Base-by-base conservation (phyloP, 345 rosid genomes). In the Balakata baccata region DNA sequence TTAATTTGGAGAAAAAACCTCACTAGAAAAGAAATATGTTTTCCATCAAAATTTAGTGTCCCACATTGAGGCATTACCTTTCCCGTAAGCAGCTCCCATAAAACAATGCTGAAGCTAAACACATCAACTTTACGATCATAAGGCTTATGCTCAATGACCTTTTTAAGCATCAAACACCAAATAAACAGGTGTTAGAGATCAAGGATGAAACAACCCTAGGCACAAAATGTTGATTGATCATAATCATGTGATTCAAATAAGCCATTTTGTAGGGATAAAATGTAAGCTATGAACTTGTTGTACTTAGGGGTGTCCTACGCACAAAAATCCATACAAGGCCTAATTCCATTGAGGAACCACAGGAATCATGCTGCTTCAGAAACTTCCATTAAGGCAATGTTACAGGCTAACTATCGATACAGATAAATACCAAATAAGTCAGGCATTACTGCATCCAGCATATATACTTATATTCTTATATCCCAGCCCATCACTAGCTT, bases 81-180 rank as follows among this genome's bases (percentile, higher is more conserved):
- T 78, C 89, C 89, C 0, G 88, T 86, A 65, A 87, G 86, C 79
- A 89, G 73, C 82, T 89, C 93, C 93, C 93, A 89, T 7, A 89
- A 82, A 75, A 89, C 80, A 58, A 89, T 50, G 54, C 88, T 87
- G 43, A 86, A 89, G 81, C 93, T 87, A 82, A 86, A 87, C 70
- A 89, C 86, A 77, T 87, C 93, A 9, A 85, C 91, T 81, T 84
- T 89, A 68, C 81, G 88, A 84, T 85, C 76, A 56, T 89, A 89
- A 13, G 87, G 87, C 77, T 77, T 82, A 69, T 89, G 93, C 73
- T 81, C 91, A 76, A 89, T 86, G 69, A 89, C 93, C 93, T 89
- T 87, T 46, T 60, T 72, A 78, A 16, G 74, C 17, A 75, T 25
- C 74, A 74, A 71, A 64, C 56, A 81, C 70, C 73, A 74, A 71